Evolutionary conservation across 768 basidiomycete genomes (phyloP).

Genomic region (Calocera cornea): DNA sequence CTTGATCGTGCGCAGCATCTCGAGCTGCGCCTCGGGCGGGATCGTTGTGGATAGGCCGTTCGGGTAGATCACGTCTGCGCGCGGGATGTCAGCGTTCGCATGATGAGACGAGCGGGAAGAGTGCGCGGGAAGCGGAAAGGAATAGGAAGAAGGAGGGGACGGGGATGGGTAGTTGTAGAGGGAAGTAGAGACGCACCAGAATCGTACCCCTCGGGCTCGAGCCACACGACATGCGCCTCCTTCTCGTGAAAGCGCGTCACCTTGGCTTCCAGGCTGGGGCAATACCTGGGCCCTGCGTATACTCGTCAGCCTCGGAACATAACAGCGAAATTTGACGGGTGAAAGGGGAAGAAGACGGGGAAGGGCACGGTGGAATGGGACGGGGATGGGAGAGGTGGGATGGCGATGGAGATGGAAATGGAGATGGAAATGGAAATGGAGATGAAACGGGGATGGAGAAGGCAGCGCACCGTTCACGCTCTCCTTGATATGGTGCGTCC

Average conservation of each 20-base stretch:
- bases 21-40: constrained; percentile 71
- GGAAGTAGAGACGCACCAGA: constrained; percentile 38
- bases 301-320: too few relatives aligned
- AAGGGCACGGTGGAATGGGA: too few relatives aligned
- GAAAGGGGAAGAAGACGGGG: too few relatives aligned
- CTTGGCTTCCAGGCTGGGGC: constrained; percentile 81
- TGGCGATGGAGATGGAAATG: not conserved
- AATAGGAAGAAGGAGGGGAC: not conserved
- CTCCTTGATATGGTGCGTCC: constrained; percentile 76
- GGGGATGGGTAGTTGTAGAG: not conserved
- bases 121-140: too few relatives aligned
- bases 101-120: too few relatives aligned
- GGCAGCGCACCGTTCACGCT: constrained; percentile 54
- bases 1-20: constrained; percentile 70
- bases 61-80: constrained; percentile 69
- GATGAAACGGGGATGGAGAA: not conserved
- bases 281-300: constrained; percentile 68
- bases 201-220: constrained; percentile 86
- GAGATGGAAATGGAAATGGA: not conserved
- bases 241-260: constrained; percentile 66
- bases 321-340: too few relatives aligned
- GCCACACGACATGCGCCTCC: constrained; percentile 60
- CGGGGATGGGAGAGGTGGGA: too few relatives aligned
- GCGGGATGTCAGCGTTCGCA: not conserved
- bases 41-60: constrained; percentile 81